Conservation (phyloP, 257 asterid genomes). For the Marsdenia floribunda region DNA sequence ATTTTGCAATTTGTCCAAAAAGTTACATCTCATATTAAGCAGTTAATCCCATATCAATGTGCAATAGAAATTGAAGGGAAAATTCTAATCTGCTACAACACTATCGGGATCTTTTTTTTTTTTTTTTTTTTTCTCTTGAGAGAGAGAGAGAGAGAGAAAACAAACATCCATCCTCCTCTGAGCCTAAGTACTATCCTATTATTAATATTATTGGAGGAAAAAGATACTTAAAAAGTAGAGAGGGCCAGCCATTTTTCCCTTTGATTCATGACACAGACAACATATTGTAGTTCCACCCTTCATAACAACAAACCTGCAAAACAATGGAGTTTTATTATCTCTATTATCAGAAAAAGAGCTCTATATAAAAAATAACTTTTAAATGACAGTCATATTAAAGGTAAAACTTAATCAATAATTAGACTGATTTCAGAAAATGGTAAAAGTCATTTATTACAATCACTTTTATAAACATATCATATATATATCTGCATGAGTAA, state of each 20-base stretch:
- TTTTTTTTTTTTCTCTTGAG: too few relatives aligned
- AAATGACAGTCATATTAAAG: neutral
- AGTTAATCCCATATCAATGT: too few relatives aligned
- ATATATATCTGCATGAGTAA: too few relatives aligned
- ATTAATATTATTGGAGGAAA: neutral
- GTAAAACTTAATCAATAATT: neutral
- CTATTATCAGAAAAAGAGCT: neutral
- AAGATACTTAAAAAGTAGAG: neutral
- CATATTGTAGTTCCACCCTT: neutral
- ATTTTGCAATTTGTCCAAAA: too few relatives aligned
- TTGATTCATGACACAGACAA: neutral
- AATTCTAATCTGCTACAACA: too few relatives aligned
- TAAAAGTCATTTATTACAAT: neutral
- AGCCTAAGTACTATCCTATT: neutral
- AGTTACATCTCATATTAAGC: too few relatives aligned
- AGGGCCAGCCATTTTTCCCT: too few relatives aligned
- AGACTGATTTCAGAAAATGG: neutral
- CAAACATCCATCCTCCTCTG: conserved; percentile 4
- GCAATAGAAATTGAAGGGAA: too few relatives aligned
- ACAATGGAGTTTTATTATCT: neutral
- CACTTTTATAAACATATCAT: neutral
- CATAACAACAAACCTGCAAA: neutral
- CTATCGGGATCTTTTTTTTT: too few relatives aligned
- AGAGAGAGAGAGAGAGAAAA: neutral
- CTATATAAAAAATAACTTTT: neutral